Percentiles rank a stretch among this genome's conserved stretches.
Conservation (phyloP, 2,329 filamentous ascomycete genomes). For the Podosphaera leucotricha region DNA sequence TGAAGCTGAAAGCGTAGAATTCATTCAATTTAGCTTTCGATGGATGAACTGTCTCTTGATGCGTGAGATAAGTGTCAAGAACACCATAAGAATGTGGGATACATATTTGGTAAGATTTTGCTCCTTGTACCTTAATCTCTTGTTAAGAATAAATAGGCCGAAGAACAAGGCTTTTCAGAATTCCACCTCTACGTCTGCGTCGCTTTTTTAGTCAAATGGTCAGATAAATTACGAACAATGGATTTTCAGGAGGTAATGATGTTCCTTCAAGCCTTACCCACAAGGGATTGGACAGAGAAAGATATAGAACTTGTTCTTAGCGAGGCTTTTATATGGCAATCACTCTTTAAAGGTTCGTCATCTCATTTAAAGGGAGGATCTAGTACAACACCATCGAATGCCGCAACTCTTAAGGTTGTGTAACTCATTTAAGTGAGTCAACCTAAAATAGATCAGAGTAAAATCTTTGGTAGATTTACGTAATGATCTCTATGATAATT, state of each 20-base stretch:
- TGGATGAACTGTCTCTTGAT: slow-evolving; percentile 99
- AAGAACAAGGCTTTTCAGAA: slow-evolving; percentile 94
- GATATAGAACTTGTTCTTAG: slow-evolving; percentile 89
- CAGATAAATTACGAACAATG: slow-evolving; percentile 82
- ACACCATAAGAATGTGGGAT: slow-evolving; percentile 98
- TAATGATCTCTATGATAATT: not conserved
- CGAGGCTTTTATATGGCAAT: slow-evolving; percentile 98
- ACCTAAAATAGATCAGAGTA: not conserved
- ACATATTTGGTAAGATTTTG: slow-evolving; percentile 61
- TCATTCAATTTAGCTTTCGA: slow-evolving; percentile 96
- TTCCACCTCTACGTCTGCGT: slow-evolving; percentile 98
- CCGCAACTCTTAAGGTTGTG: not conserved
- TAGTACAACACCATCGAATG: slow-evolving; percentile 14
- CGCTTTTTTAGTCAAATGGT: slow-evolving; percentile 96
- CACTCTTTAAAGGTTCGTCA: slow-evolving; percentile 78
- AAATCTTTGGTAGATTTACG: not conserved
- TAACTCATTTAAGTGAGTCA: not conserved
- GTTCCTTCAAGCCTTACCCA: slow-evolving; percentile 89
- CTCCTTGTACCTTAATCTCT: not conserved
- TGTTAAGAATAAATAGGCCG: slow-evolving; percentile 38
- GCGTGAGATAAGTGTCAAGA: slow-evolving; percentile 88
- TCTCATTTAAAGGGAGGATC: slow-evolving; percentile 51
- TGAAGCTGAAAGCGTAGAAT: slow-evolving; percentile 78
- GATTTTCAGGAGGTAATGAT: slow-evolving; percentile 99
- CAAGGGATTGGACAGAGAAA: slow-evolving; percentile 87